phyloP scores from a whole-genome alignment of 345 rosid species.

The Syzygium oleosum region DNA sequence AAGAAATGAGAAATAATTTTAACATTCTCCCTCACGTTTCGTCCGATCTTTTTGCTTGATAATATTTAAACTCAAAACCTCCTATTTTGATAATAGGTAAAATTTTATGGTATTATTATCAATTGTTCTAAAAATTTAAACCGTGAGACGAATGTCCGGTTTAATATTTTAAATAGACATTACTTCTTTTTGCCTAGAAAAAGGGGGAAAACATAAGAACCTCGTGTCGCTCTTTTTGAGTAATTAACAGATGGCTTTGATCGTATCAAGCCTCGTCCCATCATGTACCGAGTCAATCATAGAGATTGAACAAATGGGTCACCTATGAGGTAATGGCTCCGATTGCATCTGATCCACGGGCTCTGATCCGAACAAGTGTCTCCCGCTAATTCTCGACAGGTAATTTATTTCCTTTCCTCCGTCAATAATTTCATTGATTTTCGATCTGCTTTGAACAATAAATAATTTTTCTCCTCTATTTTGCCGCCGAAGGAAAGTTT shows the following conservation, averaged over 20 bases:
- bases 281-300: background rate
- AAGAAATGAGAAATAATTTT: background rate
- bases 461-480: background rate
- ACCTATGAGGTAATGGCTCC: background rate
- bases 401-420: background rate
- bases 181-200: background rate
- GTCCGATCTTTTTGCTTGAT: too few relatives aligned
- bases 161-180: too few relatives aligned
- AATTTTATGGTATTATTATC: fast-evolving
- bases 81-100: too few relatives aligned
- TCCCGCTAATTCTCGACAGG: background rate
- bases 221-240: background rate
- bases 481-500: background rate
- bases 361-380: background rate
- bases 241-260: background rate
- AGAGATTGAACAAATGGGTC: background rate
- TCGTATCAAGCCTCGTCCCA: background rate
- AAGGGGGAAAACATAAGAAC: too few relatives aligned
- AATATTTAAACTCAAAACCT: too few relatives aligned
- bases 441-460: background rate
- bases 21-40: too few relatives aligned
- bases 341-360: fast-evolving
- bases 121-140: too few relatives aligned
- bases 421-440: background rate
- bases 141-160: too few relatives aligned